A percentile compares a stretch with the other conserved stretches of the same genome.
phyloP scores from a whole-genome alignment of 1,284 basidiomycete species.

The Tilletia walkeri region DNA sequence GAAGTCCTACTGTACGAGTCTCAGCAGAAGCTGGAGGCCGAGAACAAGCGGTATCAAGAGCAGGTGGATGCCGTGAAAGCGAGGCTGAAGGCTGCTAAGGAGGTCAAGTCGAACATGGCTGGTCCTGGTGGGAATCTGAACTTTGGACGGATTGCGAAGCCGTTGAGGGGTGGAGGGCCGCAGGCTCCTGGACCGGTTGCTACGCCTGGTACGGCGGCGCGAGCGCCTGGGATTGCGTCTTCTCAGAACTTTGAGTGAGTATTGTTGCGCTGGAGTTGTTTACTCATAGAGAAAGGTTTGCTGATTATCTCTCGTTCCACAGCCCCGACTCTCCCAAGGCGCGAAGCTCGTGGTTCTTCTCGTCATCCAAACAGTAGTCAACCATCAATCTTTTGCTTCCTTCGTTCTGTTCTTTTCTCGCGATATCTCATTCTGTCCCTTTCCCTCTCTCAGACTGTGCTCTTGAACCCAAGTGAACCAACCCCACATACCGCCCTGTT shows the following conservation, averaged over 20 bases:
- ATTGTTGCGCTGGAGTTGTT: too few relatives aligned
- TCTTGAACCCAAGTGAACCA: too few relatives aligned
- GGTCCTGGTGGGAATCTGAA: constrained; percentile 59
- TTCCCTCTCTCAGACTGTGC: too few relatives aligned
- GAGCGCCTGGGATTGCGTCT: constrained; percentile 25
- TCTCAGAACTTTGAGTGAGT: constrained; percentile 12
- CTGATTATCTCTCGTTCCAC: not conserved
- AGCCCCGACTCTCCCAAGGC: constrained; percentile 39
- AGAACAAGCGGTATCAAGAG: constrained; percentile 93
- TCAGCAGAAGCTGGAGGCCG: constrained; percentile 80
- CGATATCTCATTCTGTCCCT: too few relatives aligned
- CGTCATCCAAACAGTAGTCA: constrained; percentile 28
- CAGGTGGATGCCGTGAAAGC: constrained; percentile 88
- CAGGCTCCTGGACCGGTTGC: constrained; percentile 35
- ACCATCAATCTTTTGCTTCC: too few relatives aligned
- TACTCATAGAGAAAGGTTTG: too few relatives aligned
- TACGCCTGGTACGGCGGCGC: constrained; percentile 30
- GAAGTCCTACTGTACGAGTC: constrained; percentile 89
- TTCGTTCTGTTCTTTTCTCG: too few relatives aligned
- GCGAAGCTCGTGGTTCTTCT: constrained; percentile 45
- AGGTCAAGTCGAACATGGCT: constrained; percentile 63
- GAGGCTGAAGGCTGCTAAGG: constrained; percentile 80
- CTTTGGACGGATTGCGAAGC: constrained; percentile 94
- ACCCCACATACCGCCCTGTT: too few relatives aligned
- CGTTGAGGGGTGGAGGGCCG: constrained; percentile 74